Evolutionary conservation across 2,329 filamentous ascomycete genomes (phyloP), one percentile per base, ranked within the genome.

Genomic region (Fusarium irregulare): DNA sequence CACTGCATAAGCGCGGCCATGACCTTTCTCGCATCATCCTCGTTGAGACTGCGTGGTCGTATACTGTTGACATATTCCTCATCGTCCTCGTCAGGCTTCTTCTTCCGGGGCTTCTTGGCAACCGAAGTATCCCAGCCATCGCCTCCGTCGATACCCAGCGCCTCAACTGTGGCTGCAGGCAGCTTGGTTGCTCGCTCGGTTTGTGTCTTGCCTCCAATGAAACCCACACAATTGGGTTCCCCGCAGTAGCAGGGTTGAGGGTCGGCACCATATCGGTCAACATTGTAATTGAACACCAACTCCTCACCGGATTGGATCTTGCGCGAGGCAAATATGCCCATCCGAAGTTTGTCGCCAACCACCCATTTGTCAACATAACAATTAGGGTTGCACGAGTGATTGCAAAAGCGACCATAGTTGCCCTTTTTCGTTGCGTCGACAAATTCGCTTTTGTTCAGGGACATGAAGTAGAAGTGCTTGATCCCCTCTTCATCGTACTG

Each of bases 381-480:
- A 78, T 99, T 99, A 20, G 96, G 96, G 79, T 96, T 97, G 86
- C 96, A 99, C 11, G 96, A 98, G 80, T 99, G 96, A 77, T 99
- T 99, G 87, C 96, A 99, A 78, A 99, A 99, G 30, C 96, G 91
- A 54, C 94, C 96, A 8, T 99, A 87, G 73, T 98, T 98, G 53
- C 96, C 96, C 79, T 93, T 97, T 78, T 96, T 97, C 12, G 96
- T 99, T 23, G 96, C 96, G 81, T 99, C 96, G 63, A 99, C 94
- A 77, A 98, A 99, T 80, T 98, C 96, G 76, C 91, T 93, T 80
- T 97, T 97, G 77, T 90, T 97, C 67, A 99, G 89, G 28, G 96
- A 98, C 96, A 99, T 99, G 84, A 99, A 99, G 82, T 99, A 99
- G 80, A 99, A 99, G 81, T 99, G 96, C 80, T 97, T 97, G 86